Evolutionary conservation across 129 eudicot species (phyloP), one percentile per base, ranked within the genome.

Genomic region (Flaveria ramosissima): DNA sequence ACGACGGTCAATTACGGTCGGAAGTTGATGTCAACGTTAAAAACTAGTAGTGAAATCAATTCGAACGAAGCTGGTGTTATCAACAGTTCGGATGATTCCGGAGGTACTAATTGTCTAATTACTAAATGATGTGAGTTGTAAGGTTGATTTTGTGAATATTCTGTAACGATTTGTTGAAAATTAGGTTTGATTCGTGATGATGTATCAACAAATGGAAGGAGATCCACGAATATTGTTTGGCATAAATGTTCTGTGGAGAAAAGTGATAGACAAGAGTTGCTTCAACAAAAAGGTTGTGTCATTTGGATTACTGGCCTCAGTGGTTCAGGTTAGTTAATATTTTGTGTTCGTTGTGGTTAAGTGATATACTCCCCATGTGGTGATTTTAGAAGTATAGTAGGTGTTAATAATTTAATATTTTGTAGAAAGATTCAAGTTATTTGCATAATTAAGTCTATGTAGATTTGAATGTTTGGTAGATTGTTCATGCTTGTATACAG

Each of bases 241-340:
- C 71, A 67, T 4, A 67, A 67, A 42, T 67, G 71, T 41, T 36
- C 71, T 0, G 91, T 93, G 12, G 88, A 84, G 71, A 90, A 93
- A 86, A 63, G 59, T 27, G 98, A 93, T 63, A 87, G 98, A 83
- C 84, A 93, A 78, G 86, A 85, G 59, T 81, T 93, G 84, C 91
- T 93, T 43, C 85, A 93, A 59, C 98, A 93, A 50, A 90, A 79
- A 85, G 98, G 98, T 9, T 93, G 98, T 83, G 98, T 90, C 50
- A 81, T 93, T 47, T 93, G 97, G 98, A 90, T 93, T 42, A 93
- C 98, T 46, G 98, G 98, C 39, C 96, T 93, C 55, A 93, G 98
- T 81, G 98, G 98, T 80, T 93, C 98, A 88, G 98, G 98, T 93
- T 75, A 68, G 90, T 79, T 16, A 32, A n/a, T 32, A 30, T 23